Percentiles rank a stretch among this genome's conserved stretches.
phyloP scores from a whole-genome alignment of 2,329 filamentous ascomycete genomes.

The Diplodia sapinea region DNA sequence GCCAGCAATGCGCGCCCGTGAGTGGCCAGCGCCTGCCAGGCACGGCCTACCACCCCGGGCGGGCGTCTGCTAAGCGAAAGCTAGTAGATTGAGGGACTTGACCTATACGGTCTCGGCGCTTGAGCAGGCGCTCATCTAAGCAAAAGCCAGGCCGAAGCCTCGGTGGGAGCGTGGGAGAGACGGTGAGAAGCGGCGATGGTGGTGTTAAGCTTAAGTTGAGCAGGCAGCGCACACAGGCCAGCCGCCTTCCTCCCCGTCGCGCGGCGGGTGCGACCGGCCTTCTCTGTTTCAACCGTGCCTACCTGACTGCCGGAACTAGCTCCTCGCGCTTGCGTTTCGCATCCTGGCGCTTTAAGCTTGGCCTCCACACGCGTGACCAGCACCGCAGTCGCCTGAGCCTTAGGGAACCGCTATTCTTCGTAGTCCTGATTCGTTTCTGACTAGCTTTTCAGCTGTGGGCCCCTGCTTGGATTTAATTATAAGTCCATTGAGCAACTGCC shows the following conservation, averaged over 20 bases:
- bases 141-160: not conserved
- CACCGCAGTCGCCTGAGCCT: not conserved
- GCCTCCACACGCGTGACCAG: not conserved
- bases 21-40: slow-evolving; percentile 3
- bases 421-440: no score
- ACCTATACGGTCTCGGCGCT: not conserved
- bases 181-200: not conserved
- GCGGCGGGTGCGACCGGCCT: slow-evolving; percentile 10
- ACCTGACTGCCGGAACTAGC: not conserved
- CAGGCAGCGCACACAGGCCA: not conserved
- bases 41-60: not conserved
- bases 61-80: slow-evolving; percentile 11
- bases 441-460: no score
- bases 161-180: not conserved
- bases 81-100: not conserved
- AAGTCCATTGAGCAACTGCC: rapidly evolving
- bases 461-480: no score
- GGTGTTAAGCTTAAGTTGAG: slow-evolving; percentile 6
- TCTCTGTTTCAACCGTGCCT: not conserved
- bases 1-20: not conserved
- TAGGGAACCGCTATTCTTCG: no score
- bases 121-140: not conserved
- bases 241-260: not conserved
- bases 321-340: slow-evolving; percentile 14
- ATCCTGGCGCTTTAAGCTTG: slow-evolving; percentile 3